Evolutionary conservation across 2,329 filamentous ascomycete species (phyloP), one percentile per base, ranked within the genome.

Genomic region (Sarocladiaceae sp.): DNA sequence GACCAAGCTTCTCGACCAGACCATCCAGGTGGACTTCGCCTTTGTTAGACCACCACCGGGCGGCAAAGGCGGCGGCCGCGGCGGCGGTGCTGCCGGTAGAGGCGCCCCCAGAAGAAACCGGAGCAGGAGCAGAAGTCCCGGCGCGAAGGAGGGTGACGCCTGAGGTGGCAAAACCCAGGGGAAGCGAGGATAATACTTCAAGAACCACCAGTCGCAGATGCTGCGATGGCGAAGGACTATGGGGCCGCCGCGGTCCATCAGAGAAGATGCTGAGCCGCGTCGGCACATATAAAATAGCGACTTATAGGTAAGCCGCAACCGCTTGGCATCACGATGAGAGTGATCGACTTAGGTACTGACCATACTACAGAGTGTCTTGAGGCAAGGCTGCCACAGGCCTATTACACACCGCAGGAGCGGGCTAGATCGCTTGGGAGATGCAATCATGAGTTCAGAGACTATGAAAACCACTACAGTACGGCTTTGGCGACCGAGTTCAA

Each of bases 1-100:
- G 56, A 83, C 84, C 37, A 88, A 92, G 68, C 74, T 94, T 52
- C 79, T 94, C 40, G 89, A 94, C 61, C 88, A 94, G 76, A 90
- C 86, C 7, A 79, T 94, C 57, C 74, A 80, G 54, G 88, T 93
- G 55, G 89, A 94, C 71, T 94, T 91, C 69, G 90, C 88, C 1
- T 94, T 94, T 65, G 89, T 94, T 54, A 76, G 89, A 47, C 89
- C 89, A 53, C 88, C 88, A 15, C 87, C 85, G 15, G 78, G 75
- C 17, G 78, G 75, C 52, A 69, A 71, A 48, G 68, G 66, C 3
- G 68, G 66, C 3, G 70, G 68, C 1, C 63, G 67, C 1, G 64
- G 65, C 10, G 71, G 69, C 18, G 66, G 71, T 28, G 66, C 60
- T 3, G 64, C 68, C 2, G 70, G 71, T 13, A 68, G 70, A 48